These are phyloP conservation scores for Amborella trichopoda DNA, from an alignment of 164 flowering plant genomes.

Conservation along the genomic window DNA sequence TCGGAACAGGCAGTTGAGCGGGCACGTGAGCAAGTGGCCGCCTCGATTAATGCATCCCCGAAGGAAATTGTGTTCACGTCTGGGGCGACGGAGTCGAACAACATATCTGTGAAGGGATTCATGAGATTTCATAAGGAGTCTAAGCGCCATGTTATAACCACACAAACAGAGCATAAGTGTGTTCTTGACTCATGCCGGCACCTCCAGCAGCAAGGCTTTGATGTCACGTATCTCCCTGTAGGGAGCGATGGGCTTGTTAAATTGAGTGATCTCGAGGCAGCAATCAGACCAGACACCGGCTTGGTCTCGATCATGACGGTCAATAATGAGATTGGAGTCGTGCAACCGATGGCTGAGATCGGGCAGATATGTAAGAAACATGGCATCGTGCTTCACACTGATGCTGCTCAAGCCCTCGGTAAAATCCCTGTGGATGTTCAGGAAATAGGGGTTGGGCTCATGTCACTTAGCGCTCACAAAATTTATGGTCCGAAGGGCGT, in stretches of 20 bases:
- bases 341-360: slow-evolving; percentile 88
- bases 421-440: slow-evolving; percentile 79
- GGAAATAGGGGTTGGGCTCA: slow-evolving; percentile 71
- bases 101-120: slow-evolving; percentile 81
- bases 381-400: slow-evolving; percentile 65
- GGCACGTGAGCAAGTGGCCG: slow-evolving; percentile 68
- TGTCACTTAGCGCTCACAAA: slow-evolving; percentile 92
- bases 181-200: slow-evolving; percentile 92
- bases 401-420: slow-evolving; percentile 92
- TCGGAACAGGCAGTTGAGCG: slow-evolving; percentile 78
- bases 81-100: slow-evolving; percentile 94
- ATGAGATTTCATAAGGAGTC: slow-evolving; percentile 70
- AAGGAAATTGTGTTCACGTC: slow-evolving; percentile 93
- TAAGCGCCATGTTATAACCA: slow-evolving; percentile 79
- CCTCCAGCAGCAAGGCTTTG: slow-evolving; percentile 86
- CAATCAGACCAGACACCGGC: slow-evolving; percentile 78
- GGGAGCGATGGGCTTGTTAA: slow-evolving; percentile 64
- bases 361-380: slow-evolving; percentile 67
- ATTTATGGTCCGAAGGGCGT: slow-evolving; percentile 92
- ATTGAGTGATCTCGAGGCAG: slow-evolving; percentile 31
- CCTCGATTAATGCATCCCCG: slow-evolving; percentile 64
- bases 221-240: slow-evolving; percentile 80
- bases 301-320: slow-evolving; percentile 83
- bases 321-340: slow-evolving; percentile 92
- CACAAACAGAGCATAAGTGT: slow-evolving; percentile 98